Percentiles rank a stretch among this genome's conserved stretches.
Conservation (phyloP, 129 eudicot genomes). For the Artemisia annua region DNA sequence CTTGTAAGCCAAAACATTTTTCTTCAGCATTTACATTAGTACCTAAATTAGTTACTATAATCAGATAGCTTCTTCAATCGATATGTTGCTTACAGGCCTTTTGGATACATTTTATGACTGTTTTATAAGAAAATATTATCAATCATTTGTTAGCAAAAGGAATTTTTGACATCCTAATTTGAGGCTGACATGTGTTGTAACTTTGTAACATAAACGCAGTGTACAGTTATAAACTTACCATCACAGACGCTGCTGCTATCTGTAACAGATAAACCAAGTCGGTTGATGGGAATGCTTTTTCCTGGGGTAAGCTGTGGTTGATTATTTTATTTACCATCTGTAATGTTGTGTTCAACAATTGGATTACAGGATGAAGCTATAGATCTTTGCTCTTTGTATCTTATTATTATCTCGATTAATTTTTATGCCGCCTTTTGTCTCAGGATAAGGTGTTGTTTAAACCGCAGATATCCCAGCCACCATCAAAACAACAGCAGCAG, state of each 20-base stretch:
- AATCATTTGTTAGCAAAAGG: neutral
- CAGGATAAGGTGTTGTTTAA: constrained; percentile 80
- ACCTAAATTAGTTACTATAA: neutral
- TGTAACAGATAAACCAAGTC: constrained; percentile 65
- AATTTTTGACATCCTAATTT: neutral
- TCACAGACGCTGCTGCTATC: constrained; percentile 73
- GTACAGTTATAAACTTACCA: constrained; percentile 76
- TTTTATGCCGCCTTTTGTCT: neutral
- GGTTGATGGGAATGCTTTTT: constrained; percentile 84
- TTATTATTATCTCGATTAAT: constrained; percentile 8
- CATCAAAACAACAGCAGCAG: neutral
- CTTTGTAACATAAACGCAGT: constrained; percentile 35
- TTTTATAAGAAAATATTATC: neutral
- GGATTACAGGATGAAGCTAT: neutral
- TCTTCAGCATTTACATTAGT: neutral
- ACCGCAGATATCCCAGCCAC: constrained; percentile 46
- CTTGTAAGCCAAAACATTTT: constrained; percentile 49
- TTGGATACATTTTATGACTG: neutral
- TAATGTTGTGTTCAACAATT: neutral
- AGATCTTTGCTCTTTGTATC: neutral
- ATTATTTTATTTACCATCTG: neutral
- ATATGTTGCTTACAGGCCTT: neutral
- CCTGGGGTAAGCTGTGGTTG: constrained; percentile 54
- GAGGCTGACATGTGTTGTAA: constrained; percentile 23
- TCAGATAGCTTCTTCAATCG: neutral